Conservation (phyloP, 495 filamentous ascomycete species). For the Aspergillus leporis region DNA sequence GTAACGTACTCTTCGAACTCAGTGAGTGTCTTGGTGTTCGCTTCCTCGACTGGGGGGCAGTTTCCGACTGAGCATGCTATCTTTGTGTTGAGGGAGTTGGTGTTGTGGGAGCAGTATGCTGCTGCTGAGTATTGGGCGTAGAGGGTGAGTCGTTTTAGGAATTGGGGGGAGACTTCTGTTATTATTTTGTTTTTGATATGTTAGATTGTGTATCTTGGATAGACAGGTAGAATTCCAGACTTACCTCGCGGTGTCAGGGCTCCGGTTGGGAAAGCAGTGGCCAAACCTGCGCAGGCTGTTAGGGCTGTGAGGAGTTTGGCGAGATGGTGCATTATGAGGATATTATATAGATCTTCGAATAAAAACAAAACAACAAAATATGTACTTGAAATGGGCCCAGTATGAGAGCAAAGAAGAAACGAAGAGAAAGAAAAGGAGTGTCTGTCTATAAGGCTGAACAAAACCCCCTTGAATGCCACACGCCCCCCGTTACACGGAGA, state of each 20-base stretch:
- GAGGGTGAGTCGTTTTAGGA: conserved; percentile 51
- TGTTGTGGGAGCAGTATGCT: conserved; percentile 62
- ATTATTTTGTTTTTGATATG: conserved; percentile 6
- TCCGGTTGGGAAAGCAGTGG: neutral
- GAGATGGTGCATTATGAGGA: neutral
- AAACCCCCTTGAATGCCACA: neutral
- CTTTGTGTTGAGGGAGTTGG: conserved; percentile 41
- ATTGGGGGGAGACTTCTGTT: conserved; percentile 32
- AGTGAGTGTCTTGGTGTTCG: conserved; percentile 53
- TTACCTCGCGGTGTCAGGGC: neutral
- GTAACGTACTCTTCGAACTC: conserved; percentile 63
- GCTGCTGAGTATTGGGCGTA: conserved; percentile 72
- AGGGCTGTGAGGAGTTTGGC: neutral
- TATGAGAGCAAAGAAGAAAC: neutral
- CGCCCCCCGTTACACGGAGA: too few relatives aligned
- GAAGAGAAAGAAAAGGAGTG: neutral
- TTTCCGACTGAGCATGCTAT: conserved; percentile 58
- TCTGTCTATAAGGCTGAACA: neutral
- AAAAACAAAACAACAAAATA: neutral
- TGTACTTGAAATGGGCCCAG: neutral
- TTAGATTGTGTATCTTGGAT: neutral
- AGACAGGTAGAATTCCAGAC: neutral
- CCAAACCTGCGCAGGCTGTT: neutral
- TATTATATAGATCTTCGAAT: neutral
- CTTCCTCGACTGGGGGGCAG: conserved; percentile 62